Conservation (phyloP, 2,329 filamentous ascomycete species). For the Penicillium sclerotigenum region DNA sequence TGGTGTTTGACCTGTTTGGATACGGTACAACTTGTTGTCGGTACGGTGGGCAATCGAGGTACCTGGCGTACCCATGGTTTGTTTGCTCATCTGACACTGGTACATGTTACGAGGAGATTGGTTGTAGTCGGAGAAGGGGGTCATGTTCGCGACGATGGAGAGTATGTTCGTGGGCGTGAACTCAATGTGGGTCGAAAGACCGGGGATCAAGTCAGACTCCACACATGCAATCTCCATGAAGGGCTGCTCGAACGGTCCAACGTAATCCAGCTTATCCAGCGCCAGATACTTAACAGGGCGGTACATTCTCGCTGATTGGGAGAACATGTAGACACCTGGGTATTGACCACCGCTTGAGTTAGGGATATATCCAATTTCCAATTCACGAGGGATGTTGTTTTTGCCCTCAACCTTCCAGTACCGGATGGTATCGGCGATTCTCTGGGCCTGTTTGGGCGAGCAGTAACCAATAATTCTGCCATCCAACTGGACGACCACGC, state of each 20-base stretch:
- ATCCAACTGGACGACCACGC: constrained; percentile 84
- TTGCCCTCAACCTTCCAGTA: constrained; percentile 93
- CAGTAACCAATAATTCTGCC: constrained; percentile 89
- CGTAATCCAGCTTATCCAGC: constrained; percentile 77
- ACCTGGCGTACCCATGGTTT: constrained; percentile 96
- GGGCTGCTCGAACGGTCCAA: constrained; percentile 92
- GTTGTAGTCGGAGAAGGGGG: constrained; percentile 97
- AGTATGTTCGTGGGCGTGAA: constrained; percentile 93
- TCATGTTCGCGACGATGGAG: constrained; percentile 97
- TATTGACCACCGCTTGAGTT: constrained; percentile 89
- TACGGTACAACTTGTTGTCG: constrained; percentile 93
- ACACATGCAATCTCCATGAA: constrained; percentile 97
- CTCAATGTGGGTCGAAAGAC: constrained; percentile 89
- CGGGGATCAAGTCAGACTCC: constrained; percentile 82
- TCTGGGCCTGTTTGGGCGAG: constrained; percentile 73
- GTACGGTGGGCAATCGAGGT: constrained; percentile 81
- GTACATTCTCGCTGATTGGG: constrained; percentile 79
- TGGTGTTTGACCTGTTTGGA: constrained; percentile 95
- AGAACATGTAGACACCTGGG: constrained; percentile 91
- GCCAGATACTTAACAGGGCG: constrained; percentile 90
- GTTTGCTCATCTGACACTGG: constrained; percentile 98
- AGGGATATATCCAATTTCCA: constrained; percentile 91
- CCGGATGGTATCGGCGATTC: constrained; percentile 80
- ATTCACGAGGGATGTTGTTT: constrained; percentile 72
- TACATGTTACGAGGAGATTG: constrained; percentile 99